Base-by-base conservation (phyloP, 2,329 filamentous ascomycete genomes). In the Bipolaris cookei region DNA sequence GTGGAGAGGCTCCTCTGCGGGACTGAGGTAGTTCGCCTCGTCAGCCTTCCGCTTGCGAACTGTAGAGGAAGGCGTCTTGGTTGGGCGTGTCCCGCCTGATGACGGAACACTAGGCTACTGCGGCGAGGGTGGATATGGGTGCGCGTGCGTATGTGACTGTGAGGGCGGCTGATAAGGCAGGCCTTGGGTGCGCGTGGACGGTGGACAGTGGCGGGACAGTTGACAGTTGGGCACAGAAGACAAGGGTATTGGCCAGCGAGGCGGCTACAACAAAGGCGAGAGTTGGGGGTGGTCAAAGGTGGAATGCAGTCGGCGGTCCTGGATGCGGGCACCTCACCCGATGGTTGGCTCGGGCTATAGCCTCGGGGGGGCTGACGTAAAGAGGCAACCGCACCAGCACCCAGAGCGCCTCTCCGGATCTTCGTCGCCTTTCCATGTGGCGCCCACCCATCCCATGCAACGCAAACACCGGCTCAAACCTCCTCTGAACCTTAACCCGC, bases 61-160 rank as follows among this genome's bases (percentile, higher is more conserved):
- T 34, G 55, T 65, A 56, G 69, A 61, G 59, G 73, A 66, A 68
- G 74, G 66, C 75, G 75, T 77, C 58, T 71, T 77, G 75, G 66
- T 68, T 58, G 61, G 67, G 52, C 58, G 63, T 63, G 70, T 69
- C 69, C 69, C 74, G 74, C 73, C 68, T 68, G 69, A 75, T 76
- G 75, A 76, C 75, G 75, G 74, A 74, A 76, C 71, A 74, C 72
- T 73, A 75, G 73, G 72, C 70, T 72, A 61, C 64, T 56, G 56
- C 58, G 58, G 47, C 49, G 49, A 30, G 28, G 28, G 28, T 30
- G 28, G 28, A 10, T 30, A 28, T 28, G 25, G 25, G 8, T 28
- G 32, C 25, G 57, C 54, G 59, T 56, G 56, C 56, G 60, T 55
- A 53, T 58, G 60, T 53, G 58, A 46, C 25, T 54, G 52, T 58